Base-by-base conservation (phyloP, 371 early-diverging fungal species). In the Syncephalis fuscata region DNA sequence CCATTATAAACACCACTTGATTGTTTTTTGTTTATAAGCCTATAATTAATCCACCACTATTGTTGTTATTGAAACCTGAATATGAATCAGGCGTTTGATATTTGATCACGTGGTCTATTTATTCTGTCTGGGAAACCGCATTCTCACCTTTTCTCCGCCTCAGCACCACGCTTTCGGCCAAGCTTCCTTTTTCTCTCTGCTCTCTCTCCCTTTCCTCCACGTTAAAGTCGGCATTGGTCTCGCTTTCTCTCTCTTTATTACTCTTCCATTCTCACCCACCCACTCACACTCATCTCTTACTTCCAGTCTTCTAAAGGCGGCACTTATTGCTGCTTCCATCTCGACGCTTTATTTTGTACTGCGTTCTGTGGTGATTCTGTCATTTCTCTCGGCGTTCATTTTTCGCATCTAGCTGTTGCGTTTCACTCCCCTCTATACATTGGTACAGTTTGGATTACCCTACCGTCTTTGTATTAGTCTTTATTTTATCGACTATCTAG, bases 201-300 rank as follows among this genome's bases (percentile, higher is more conserved):
- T n/a, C n/a, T n/a, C n/a, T n/a, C 15, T 20, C 24, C 9, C 32
- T 16, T n/a, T 42, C 39, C 48, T 44, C 36, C 17, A 19, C 22
- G n/a, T 39, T 56, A 54, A 57, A 58, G 56, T 43, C 55, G 56
- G 47, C 51, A 55, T 56, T 50, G 53, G 44, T 53, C 52, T 27
- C 45, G 55, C 46, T 53, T 55, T 48, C 53, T 55, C 45, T 55
- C 54, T 41, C 55, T 53, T 53, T 55, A 53, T 23, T 39, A 21
- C 52, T 51, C 45, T 53, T 50, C 23, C 45, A 54, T 48, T 53
- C 57, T 48, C 53, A 55, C 45, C 52, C 54, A 45, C 55, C 52
- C 55, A 52, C 55, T 23, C 40, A 21, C 41, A 2, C 36, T 42
- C 27, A 8, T 20, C 36, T 20, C 23, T n/a, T 20, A 48, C 36